These are phyloP conservation scores for Xylaria telfairii DNA, from an alignment of 495 filamentous ascomycete genomes.

Conservation along the genomic window DNA sequence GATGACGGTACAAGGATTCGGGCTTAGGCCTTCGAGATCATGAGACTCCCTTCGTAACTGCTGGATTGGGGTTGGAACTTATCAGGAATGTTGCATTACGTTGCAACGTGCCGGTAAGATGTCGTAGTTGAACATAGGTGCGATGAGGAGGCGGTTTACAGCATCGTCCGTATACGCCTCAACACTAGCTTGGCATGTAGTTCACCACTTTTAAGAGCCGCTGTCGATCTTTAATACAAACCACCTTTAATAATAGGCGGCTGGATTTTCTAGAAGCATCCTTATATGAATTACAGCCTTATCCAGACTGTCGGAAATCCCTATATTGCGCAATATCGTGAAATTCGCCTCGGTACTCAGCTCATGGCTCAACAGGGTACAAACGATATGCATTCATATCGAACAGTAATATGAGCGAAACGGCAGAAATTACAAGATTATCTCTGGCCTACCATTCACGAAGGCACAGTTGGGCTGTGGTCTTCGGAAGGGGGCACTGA, in stretches of 20 bases:
- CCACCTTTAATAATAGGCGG: not conserved
- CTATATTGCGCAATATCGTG: slow-evolving; percentile 21
- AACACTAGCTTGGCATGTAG: not conserved
- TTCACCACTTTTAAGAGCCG: slow-evolving; percentile 5
- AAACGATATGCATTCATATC: not conserved
- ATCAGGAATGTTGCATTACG: slow-evolving; percentile 37
- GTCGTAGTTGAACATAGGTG: not conserved
- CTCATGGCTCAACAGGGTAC: not conserved
- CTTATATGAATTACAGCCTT: slow-evolving; percentile 13
- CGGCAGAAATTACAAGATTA: not conserved
- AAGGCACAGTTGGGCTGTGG: not conserved
- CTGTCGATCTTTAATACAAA: slow-evolving; percentile 13
- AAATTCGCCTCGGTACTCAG: slow-evolving; percentile 4
- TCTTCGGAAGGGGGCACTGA: not conserved
- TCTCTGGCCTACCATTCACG: not conserved
- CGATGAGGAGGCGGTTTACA: not conserved
- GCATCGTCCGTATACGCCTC: not conserved
- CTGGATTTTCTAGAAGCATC: slow-evolving; percentile 14
- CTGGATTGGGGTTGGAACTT: slow-evolving; percentile 28
- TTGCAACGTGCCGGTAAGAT: slow-evolving; percentile 35
- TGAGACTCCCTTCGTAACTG: slow-evolving; percentile 29
- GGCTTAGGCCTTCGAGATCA: slow-evolving; percentile 10
- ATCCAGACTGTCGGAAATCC: slow-evolving; percentile 15
- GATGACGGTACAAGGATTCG: slow-evolving; percentile 24
- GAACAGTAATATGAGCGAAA: not conserved